Evolutionary conservation across 2,329 filamentous ascomycete species (phyloP).

Genomic region (Diplodia corticola): DNA sequence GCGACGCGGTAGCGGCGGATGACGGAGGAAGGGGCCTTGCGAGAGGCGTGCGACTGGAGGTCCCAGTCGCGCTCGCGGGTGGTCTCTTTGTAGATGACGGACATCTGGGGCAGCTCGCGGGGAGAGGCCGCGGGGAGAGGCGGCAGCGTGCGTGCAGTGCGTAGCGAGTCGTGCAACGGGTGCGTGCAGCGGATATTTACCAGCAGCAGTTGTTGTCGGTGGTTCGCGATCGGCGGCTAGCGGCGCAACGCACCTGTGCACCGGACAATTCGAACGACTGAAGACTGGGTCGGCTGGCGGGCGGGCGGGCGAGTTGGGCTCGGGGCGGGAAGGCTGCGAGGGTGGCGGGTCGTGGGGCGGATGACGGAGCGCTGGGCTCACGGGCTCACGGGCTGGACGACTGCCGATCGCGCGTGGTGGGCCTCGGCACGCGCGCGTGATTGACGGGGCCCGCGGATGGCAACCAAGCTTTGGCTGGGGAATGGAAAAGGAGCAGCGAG

Average conservation of each 20-base stretch:
- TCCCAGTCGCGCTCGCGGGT: constrained; percentile 48
- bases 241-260: neutral
- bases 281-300: neutral
- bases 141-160: constrained; percentile 19
- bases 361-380: constrained; percentile 9
- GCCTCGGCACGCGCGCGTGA: constrained; percentile 17
- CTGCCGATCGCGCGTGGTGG: constrained; percentile 19
- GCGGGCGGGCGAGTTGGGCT: neutral
- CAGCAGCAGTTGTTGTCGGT: neutral
- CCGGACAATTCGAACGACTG: constrained; percentile 1
- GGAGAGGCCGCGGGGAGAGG: constrained; percentile 11
- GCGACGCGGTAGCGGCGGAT: constrained; percentile 62
- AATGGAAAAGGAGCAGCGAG: neutral
- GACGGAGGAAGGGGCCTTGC: constrained; percentile 50
- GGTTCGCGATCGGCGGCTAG: neutral
- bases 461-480: constrained; percentile 2
- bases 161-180: constrained; percentile 19
- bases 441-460: constrained; percentile 14
- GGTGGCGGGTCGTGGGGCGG: neutral
- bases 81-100: constrained; percentile 47
- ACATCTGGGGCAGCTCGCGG: constrained; percentile 36
- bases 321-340: neutral
- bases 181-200: constrained; percentile 10
- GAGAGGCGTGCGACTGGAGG: constrained; percentile 31
- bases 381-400: too few species aligned